These are phyloP conservation scores for Pseudocercospora cruenta DNA, from an alignment of 2,329 filamentous ascomycete species.

Conservation along the genomic window DNA sequence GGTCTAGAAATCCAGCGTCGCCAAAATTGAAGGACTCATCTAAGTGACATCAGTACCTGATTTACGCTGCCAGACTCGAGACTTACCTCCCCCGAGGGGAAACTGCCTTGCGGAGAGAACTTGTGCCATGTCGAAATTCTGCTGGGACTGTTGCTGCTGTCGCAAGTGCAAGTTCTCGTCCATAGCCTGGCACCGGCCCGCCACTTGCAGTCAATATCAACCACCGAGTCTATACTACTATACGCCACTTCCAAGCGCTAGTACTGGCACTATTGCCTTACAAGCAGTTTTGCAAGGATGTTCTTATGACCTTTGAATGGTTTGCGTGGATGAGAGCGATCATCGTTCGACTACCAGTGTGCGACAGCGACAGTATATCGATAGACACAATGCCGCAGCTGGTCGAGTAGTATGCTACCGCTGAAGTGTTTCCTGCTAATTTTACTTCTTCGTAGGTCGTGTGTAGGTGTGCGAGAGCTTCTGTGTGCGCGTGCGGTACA, in stretches of 20 bases:
- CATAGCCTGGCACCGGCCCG: conserved; percentile 17
- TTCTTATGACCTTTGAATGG: neutral
- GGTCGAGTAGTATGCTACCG: neutral
- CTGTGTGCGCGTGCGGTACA: neutral
- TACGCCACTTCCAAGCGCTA: neutral
- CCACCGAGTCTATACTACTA: neutral
- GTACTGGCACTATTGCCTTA: neutral
- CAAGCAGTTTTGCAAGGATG: neutral
- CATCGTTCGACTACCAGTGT: conserved; percentile 3
- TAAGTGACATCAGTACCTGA: neutral
- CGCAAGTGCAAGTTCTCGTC: conserved; percentile 12
- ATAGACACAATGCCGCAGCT: neutral
- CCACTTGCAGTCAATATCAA: neutral
- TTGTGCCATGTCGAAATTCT: conserved; percentile 15
- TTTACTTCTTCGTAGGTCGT: neutral
- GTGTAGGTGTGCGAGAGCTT: neutral
- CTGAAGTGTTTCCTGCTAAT: neutral
- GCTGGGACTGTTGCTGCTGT: conserved; percentile 8
- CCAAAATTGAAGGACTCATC: conserved; percentile 1
- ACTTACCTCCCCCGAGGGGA: neutral
- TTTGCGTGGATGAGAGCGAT: neutral
- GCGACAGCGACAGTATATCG: neutral
- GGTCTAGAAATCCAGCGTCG: neutral
- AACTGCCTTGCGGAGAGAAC: conserved; percentile 6
- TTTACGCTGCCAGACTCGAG: neutral